These are phyloP conservation scores for Phytophthora tubulina DNA, from an alignment of 352 stramenopile species.

Conservation along the genomic window DNA sequence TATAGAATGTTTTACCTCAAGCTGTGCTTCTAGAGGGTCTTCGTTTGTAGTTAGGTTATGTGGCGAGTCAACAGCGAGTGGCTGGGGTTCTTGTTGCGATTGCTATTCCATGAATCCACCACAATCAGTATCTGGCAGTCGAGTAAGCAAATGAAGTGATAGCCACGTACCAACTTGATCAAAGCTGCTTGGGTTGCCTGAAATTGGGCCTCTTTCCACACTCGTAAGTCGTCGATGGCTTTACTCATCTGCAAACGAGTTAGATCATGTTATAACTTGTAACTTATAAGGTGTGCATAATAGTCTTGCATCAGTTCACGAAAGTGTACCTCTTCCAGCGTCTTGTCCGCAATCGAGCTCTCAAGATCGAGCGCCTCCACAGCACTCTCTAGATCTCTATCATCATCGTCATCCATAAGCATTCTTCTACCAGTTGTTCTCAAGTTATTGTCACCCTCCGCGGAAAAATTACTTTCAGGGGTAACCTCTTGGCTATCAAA, in stretches of 20 bases:
- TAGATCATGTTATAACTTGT: background rate
- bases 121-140: too few species aligned
- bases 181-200: constrained; percentile 38
- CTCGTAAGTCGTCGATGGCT: constrained; percentile 48
- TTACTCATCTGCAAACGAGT: constrained; percentile 48
- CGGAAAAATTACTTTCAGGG: constrained; percentile 19
- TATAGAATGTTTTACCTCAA: constrained; percentile 18
- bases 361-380: constrained; percentile 48
- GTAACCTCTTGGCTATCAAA: constrained; percentile 1
- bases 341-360: constrained; percentile 44
- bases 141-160: too few species aligned
- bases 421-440: constrained; percentile 10
- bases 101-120: constrained; percentile 7
- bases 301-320: background rate
- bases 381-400: constrained; percentile 51
- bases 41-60: constrained; percentile 11
- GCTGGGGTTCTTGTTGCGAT: constrained; percentile 10
- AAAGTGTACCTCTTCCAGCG: constrained; percentile 48
- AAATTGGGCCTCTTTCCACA: constrained; percentile 53
- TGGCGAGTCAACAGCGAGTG: background rate
- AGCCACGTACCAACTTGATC: constrained; percentile 38
- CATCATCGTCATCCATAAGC: constrained; percentile 45
- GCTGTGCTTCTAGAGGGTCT: constrained; percentile 12
- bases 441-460: constrained; percentile 29
- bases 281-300: too few species aligned